A percentile compares a stretch with the other conserved stretches of the same genome.
Conservation (phyloP, 805 yeast genomes). For the Candida koratica region DNA sequence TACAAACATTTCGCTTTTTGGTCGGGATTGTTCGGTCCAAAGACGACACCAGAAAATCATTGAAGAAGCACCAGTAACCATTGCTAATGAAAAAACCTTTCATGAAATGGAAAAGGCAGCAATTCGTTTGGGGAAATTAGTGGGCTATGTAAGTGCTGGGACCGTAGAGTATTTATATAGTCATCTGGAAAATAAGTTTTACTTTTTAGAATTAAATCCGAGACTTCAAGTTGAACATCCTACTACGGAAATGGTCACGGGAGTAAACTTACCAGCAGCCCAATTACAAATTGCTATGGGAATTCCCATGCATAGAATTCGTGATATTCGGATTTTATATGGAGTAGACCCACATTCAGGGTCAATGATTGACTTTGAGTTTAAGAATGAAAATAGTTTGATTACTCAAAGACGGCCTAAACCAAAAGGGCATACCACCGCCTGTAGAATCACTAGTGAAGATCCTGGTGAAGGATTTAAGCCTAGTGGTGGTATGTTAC, state of each 20-base stretch:
- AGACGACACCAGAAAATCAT: slow-evolving; percentile 99
- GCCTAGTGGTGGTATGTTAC: slow-evolving; percentile 96
- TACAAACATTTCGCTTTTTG: slow-evolving; percentile 92
- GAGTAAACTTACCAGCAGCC: slow-evolving; percentile 97
- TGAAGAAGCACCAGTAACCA: slow-evolving; percentile 98
- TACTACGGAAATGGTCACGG: slow-evolving; percentile 98
- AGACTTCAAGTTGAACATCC: slow-evolving; percentile 99
- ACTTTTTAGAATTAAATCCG: slow-evolving; percentile 95
- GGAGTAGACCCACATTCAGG: slow-evolving; percentile 95
- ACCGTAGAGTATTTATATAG: slow-evolving; percentile 97
- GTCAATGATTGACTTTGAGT: slow-evolving; percentile 87
- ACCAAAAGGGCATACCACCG: slow-evolving; percentile 98
- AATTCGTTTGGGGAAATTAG: slow-evolving; percentile 91
- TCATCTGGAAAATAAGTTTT: slow-evolving; percentile 89
- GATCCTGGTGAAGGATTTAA: slow-evolving; percentile 99
- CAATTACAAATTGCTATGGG: slow-evolving; percentile 99
- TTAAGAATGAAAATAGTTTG: slow-evolving; percentile 65
- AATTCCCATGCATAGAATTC: slow-evolving; percentile 90
- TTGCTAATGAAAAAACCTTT: slow-evolving; percentile 84
- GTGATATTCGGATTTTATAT: slow-evolving; percentile 86
- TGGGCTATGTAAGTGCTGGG: slow-evolving; percentile 99
- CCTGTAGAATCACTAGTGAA: slow-evolving; percentile 98
- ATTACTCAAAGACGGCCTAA: slow-evolving; percentile 84
- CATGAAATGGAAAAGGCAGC: slow-evolving; percentile 95
- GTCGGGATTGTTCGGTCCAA: slow-evolving; percentile 99